Base-by-base conservation (phyloP, 139 green algal species). In the Parachlorella kessleri region DNA sequence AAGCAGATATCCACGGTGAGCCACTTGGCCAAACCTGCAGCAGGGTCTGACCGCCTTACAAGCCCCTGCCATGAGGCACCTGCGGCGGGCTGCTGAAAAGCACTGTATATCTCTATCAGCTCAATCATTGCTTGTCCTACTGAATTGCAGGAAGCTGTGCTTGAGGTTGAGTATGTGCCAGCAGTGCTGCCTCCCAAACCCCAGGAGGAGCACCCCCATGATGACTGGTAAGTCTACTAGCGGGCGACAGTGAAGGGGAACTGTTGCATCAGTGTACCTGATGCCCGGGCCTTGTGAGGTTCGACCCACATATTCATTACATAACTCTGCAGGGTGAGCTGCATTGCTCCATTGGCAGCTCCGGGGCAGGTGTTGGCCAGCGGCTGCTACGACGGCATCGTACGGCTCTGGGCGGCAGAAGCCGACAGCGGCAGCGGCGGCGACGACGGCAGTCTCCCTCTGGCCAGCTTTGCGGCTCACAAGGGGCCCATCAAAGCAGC, bases 91-190 rank as follows among this genome's bases (percentile, higher is more conserved):
- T n/a, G n/a, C n/a, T n/a, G n/a, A n/a, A n/a, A n/a, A n/a, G n/a
- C n/a, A n/a, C n/a, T n/a, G n/a, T n/a, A n/a, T n/a, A n/a, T n/a
- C n/a, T n/a, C n/a, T n/a, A n/a, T n/a, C n/a, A n/a, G n/a, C n/a
- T n/a, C n/a, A n/a, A n/a, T n/a, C n/a, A n/a, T n/a, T n/a, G n/a
- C n/a, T n/a, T n/a, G n/a, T n/a, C n/a, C n/a, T n/a, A n/a, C n/a
- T 18, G 14, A 59, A 14, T 39, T 77, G 59, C 86, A 97, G 88
- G 95, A 99, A 81, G 64, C 77, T 18, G 85, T 92, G 4, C 55
- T 99, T 1, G 83, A 92, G 38, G 76, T 99, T 6, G 96, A 99
- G 87, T 99, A 99, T 76, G 83, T 98, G 6, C 91, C 91, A 0
- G 94, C 94, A 26, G 90, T 98, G 18, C 76, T 91, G 38, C 96